phyloP scores from a whole-genome alignment of 2,329 filamentous ascomycete species.

The Thielaviopsis musarum region DNA sequence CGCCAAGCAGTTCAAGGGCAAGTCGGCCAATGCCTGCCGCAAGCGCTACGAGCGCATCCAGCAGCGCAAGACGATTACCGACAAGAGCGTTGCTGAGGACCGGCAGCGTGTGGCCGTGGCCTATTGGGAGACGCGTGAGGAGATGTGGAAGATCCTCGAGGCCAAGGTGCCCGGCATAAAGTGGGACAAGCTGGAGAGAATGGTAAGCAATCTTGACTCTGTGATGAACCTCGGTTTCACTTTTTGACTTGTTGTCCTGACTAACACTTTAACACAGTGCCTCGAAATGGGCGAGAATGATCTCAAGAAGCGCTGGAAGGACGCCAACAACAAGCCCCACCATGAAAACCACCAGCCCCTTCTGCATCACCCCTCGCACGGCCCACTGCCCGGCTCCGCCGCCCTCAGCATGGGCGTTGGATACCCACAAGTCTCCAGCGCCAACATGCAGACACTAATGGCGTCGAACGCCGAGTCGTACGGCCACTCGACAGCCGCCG shows the following conservation, averaged over 20 bases:
- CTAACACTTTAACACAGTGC: constrained; percentile 6
- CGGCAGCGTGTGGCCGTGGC: constrained; percentile 49
- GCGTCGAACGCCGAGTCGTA: neutral
- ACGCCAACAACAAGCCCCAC: neutral
- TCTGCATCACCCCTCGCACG: neutral
- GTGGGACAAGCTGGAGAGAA: constrained; percentile 54
- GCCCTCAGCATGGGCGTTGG: constrained; percentile 3
- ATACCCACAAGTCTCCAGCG: constrained; percentile 16
- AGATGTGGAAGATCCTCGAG: constrained; percentile 67
- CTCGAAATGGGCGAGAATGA: constrained; percentile 12
- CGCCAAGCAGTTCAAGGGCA: constrained; percentile 47
- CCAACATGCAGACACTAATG: constrained; percentile 13
- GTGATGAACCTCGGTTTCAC: neutral
- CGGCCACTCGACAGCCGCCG: neutral
- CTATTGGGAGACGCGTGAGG: constrained; percentile 63
- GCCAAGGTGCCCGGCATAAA: constrained; percentile 55
- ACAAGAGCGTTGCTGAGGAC: constrained; percentile 37
- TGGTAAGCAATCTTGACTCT: constrained; percentile 25
- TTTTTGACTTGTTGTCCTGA: neutral
- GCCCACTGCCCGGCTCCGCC: neutral
- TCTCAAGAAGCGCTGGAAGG: constrained; percentile 9
- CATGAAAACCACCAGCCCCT: neutral
- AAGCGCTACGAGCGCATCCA: constrained; percentile 77
- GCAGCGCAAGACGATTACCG: constrained; percentile 41
- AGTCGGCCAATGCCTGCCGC: constrained; percentile 70